Evolutionary conservation across 768 basidiomycete genomes (phyloP), one percentile per base, ranked within the genome.

Genomic region (Rhodotorula kratochvilovae): DNA sequence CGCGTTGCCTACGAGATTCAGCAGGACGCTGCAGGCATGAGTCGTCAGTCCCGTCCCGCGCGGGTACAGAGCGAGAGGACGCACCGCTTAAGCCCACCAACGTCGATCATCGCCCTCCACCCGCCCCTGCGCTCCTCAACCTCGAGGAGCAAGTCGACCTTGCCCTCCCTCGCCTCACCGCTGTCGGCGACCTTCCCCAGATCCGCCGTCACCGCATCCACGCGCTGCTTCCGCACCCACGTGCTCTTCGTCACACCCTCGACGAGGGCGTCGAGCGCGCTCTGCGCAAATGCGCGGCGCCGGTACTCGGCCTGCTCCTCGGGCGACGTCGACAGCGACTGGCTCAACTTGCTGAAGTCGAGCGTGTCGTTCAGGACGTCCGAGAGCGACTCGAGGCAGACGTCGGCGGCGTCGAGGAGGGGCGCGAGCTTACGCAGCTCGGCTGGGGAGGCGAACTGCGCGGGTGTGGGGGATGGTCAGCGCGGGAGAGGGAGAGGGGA

Each of bases 271-370:
- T 23, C 53, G 50, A 74, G 66, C 35, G 70, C 55, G 5, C 31
- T 31, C 0, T 27, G 35, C 5, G 25, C 36, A 43, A 63, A 33
- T 1, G 62, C 46, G 19, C 59, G 66, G 2, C 58, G 45, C 5
- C 33, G 61, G 21, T 51, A 29, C 27, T 51, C 31, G 21, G 56
- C 62, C 1, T 43, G 48, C 25, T 70, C 64, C 21, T 27, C 36
- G 6, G 36, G 21, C 3, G 73, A 56, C 3, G 27, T 19, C 48
- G 42, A 29, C 27, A 35, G 4, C n/a, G 39, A 2, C 12, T 74
- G 67, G 31, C 39, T 57, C 39, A 74, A 58, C 62, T 74, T 74
- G n/a, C 54, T 50, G 54, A 70, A 71, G 33, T 74, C 73, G 66
- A 73, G 68, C 2, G 59, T 61, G 58, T 73, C 72, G 42, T 74